phyloP scores from a whole-genome alignment of 495 filamentous ascomycete species.

The Xanthoparmelia taractica region DNA sequence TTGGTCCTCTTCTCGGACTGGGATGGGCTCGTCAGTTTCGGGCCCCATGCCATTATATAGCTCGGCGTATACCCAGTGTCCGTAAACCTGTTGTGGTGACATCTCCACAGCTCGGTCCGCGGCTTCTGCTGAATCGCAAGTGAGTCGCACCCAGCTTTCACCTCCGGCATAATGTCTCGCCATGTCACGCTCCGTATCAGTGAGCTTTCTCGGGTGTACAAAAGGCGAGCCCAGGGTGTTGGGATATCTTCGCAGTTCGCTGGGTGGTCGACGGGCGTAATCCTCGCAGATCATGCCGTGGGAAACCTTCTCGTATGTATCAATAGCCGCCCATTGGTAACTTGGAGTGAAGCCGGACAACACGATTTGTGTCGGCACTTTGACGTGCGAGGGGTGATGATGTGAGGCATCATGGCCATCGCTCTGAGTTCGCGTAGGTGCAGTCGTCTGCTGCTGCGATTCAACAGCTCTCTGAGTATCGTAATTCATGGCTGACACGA shows the following conservation, averaged over 20 bases:
- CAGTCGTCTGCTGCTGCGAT: conserved; percentile 39
- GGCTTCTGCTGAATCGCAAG: conserved; percentile 73
- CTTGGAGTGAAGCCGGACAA: conserved; percentile 70
- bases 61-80: conserved; percentile 71
- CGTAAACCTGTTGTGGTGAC: conserved; percentile 70
- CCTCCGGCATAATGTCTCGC: conserved; percentile 70
- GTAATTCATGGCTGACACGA: conserved; percentile 37
- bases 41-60: conserved; percentile 65
- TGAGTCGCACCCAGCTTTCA: conserved; percentile 86
- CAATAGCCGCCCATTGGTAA: conserved; percentile 75
- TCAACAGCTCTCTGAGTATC: conserved; percentile 17
- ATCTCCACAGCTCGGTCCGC: conserved; percentile 67
- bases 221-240: conserved; percentile 58
- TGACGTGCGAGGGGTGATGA: conserved; percentile 40
- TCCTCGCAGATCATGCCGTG: conserved; percentile 79
- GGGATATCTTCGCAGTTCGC: conserved; percentile 46
- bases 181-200: conserved; percentile 61
- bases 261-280: conserved; percentile 65
- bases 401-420: conserved; percentile 34
- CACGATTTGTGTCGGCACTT: conserved; percentile 71
- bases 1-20: conserved; percentile 35
- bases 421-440: conserved; percentile 29
- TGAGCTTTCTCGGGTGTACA: conserved; percentile 49
- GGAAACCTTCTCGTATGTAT: conserved; percentile 66
- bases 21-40: conserved; percentile 54